phyloP scores from a whole-genome alignment of 2,329 filamentous ascomycete species.

The Neofusicoccum umdonicola region DNA sequence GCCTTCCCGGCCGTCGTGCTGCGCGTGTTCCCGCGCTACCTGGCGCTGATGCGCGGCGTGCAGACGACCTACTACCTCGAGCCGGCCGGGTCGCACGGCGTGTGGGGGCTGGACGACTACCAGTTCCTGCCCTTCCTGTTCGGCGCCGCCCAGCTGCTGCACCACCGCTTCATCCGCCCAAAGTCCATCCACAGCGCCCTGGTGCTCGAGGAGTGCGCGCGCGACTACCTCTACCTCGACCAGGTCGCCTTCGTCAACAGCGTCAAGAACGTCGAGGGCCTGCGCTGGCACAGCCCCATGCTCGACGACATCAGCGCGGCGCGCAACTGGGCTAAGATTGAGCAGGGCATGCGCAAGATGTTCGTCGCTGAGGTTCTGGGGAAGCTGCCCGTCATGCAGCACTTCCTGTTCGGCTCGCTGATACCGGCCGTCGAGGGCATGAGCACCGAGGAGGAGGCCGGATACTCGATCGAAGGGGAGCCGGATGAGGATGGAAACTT shows the following conservation, averaged over 20 bases:
- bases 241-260: constrained; percentile 93
- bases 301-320: constrained; percentile 93
- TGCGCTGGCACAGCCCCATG: constrained; percentile 98
- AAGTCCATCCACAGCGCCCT: constrained; percentile 78
- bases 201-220: constrained; percentile 78
- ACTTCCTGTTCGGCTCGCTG: constrained; percentile 89
- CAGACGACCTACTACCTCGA: constrained; percentile 96
- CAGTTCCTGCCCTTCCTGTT: constrained; percentile 54
- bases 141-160: constrained; percentile 54
- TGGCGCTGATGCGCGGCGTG: constrained; percentile 79
- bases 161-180: constrained; percentile 60
- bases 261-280: constrained; percentile 90
- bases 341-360: constrained; percentile 95
- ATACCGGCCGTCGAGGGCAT: constrained; percentile 79
- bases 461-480: constrained; percentile 42
- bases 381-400: constrained; percentile 97
- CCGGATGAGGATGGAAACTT: constrained; percentile 55
- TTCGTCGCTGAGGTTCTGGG: constrained; percentile 88
- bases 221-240: constrained; percentile 85
- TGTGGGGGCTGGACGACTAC: constrained; percentile 55
- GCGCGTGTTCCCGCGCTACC: constrained; percentile 76
- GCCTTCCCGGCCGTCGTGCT: constrained; percentile 77
- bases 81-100: constrained; percentile 58
- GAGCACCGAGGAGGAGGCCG: constrained; percentile 59
- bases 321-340: constrained; percentile 87